phyloP scores from a whole-genome alignment of 2,329 filamentous ascomycete species.

The Trichoderma koningii region DNA sequence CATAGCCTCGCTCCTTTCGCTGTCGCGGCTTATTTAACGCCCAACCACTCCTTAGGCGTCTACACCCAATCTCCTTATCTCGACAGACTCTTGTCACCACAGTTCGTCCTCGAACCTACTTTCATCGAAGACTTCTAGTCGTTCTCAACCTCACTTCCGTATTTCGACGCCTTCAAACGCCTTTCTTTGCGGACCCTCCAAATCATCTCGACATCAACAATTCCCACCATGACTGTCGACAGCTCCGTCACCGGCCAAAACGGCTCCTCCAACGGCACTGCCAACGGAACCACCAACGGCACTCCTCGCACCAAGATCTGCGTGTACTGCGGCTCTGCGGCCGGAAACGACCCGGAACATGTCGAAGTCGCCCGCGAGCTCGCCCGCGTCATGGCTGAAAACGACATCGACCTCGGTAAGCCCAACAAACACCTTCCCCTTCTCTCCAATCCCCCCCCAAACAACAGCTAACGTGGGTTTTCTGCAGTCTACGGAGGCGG shows the following conservation, averaged over 20 bases:
- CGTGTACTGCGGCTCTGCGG: constrained; percentile 88
- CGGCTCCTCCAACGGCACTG: constrained; percentile 27
- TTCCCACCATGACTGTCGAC: constrained; percentile 37
- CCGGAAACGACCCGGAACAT: constrained; percentile 72
- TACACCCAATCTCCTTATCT: not conserved
- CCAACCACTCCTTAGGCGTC: constrained; percentile 7
- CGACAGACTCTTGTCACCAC: not conserved
- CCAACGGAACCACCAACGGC: constrained; percentile 33
- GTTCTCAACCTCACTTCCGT: no score
- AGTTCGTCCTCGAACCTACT: no score
- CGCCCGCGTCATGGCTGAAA: constrained; percentile 70
- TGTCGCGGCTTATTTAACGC: not conserved
- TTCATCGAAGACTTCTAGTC: no score
- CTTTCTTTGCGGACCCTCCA: not conserved
- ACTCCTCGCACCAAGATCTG: constrained; percentile 68
- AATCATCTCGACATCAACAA: not conserved
- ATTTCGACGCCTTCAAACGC: not conserved
- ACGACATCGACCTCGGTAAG: constrained; percentile 74
- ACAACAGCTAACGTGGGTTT: not conserved
- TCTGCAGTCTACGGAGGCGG: constrained; percentile 84
- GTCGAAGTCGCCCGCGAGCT: constrained; percentile 76
- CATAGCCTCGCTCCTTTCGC: constrained; percentile 11
- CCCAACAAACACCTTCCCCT: constrained; percentile 23
- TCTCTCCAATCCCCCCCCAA: not conserved
- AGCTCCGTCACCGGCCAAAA: constrained; percentile 33